Evolutionary conservation across 2,329 filamentous ascomycete species (phyloP).

Genomic region (Cladophialophora chaetospira): DNA sequence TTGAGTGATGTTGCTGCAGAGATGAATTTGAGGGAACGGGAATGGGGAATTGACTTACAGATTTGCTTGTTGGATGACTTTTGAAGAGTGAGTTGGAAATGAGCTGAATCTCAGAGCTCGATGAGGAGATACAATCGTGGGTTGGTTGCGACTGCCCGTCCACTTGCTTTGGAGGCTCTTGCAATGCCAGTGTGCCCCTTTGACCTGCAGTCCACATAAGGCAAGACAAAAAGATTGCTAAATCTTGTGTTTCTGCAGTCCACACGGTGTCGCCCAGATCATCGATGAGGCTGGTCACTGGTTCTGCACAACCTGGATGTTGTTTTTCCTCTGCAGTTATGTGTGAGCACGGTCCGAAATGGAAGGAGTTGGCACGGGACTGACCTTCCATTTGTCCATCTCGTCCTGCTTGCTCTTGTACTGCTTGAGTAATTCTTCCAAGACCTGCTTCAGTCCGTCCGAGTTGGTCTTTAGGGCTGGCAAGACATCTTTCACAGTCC

Average conservation of each 20-base stretch:
- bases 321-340: conserved; percentile 49
- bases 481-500: conserved; percentile 88
- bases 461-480: conserved; percentile 91
- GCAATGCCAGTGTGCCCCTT: too few species aligned
- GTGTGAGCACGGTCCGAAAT: conserved; percentile 2
- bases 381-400: conserved; percentile 97
- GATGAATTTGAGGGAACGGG: neutral
- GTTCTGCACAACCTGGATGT: conserved; percentile 52
- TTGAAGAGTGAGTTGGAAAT: neutral
- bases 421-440: conserved; percentile 93
- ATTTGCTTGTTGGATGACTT: too few species aligned
- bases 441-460: conserved; percentile 88
- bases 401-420: conserved; percentile 95
- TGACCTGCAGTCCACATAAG: too few species aligned
- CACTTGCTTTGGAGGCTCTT: neutral
- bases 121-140: neutral
- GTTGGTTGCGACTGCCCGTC: neutral
- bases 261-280: too few species aligned
- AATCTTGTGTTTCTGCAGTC: too few species aligned
- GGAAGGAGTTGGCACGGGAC: conserved; percentile 35
- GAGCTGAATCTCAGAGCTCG: neutral
- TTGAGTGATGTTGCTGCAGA: too few species aligned
- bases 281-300: too few species aligned
- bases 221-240: too few species aligned
- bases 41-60: neutral